A percentile compares a stretch with the other conserved stretches of the same genome.
These are phyloP conservation scores for Erythrobasidium hasegawianum DNA, from an alignment of 1,284 basidiomycete species.

Conservation along the genomic window DNA sequence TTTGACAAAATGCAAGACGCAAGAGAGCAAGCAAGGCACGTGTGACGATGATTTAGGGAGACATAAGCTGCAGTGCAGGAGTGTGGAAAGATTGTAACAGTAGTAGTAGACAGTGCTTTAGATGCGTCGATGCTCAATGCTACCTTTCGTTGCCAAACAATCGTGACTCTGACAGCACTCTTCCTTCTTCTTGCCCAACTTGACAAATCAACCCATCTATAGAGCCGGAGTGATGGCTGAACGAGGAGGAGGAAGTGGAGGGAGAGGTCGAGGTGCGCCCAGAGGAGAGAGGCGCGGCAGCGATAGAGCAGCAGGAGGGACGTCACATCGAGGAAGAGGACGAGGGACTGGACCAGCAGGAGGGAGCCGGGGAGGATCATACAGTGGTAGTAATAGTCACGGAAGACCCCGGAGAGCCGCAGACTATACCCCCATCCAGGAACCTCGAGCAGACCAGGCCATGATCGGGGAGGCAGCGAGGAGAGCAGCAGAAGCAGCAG, in stretches of 20 bases:
- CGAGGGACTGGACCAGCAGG: too few relatives aligned
- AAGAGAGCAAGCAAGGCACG: background rate
- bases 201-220: background rate
- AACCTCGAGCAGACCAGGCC: conserved; percentile 18
- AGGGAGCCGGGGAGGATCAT: background rate
- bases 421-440: conserved; percentile 28
- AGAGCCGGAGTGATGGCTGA: background rate
- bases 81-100: too few relatives aligned
- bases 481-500: conserved; percentile 12
- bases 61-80: too few relatives aligned
- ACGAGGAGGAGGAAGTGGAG: background rate
- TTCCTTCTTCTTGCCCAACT: background rate
- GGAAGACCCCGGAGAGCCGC: conserved; percentile 12
- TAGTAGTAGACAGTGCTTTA: too few relatives aligned
- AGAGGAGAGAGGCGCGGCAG: too few relatives aligned
- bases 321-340: background rate
- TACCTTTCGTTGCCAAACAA: too few relatives aligned
- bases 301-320: conserved; percentile 2
- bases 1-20: too few relatives aligned
- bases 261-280: background rate
- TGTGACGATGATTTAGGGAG: too few relatives aligned
- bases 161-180: too few relatives aligned
- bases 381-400: background rate
- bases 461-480: conserved; percentile 26
- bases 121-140: too few relatives aligned